Evolutionary conservation across 1,284 basidiomycete species (phyloP).

Genomic region (Ganoderma resinaceum): DNA sequence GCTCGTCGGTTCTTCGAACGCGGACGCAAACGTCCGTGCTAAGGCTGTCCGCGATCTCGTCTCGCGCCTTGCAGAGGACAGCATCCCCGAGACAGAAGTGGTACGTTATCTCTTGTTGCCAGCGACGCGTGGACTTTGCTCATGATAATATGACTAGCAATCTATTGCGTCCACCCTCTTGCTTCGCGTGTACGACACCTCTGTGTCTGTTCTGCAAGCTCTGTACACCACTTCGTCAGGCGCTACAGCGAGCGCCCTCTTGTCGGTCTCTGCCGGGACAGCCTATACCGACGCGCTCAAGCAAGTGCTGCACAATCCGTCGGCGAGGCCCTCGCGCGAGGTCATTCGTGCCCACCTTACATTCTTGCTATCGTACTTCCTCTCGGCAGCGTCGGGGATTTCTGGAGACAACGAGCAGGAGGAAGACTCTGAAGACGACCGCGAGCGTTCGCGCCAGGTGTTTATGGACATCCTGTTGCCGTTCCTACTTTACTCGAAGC

Average conservation of each 20-base stretch:
- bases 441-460: constrained; percentile 49
- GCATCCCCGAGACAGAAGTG: constrained; percentile 45
- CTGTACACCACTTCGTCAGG: constrained; percentile 63
- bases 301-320: constrained; percentile 47
- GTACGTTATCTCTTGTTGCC: constrained; percentile 41
- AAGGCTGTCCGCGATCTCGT: constrained; percentile 60
- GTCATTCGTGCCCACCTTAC: constrained; percentile 65
- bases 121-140: background rate
- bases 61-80: constrained; percentile 41
- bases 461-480: constrained; percentile 75
- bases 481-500: constrained; percentile 75
- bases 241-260: constrained; percentile 49
- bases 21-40: constrained; percentile 56
- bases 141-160: constrained; percentile 4
- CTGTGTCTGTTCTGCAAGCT: constrained; percentile 64
- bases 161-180: constrained; percentile 19
- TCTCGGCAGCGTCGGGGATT: constrained; percentile 22
- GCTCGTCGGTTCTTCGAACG: constrained; percentile 61
- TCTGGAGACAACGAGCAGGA: background rate
- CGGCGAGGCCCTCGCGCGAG: constrained; percentile 54
- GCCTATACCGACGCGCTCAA: constrained; percentile 60
- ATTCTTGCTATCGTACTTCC: constrained; percentile 66
- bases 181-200: constrained; percentile 58
- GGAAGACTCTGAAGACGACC: constrained; percentile 30
- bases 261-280: constrained; percentile 56